Evolutionary conservation across 768 basidiomycete species (phyloP).

Genomic region (Suillus plorans): DNA sequence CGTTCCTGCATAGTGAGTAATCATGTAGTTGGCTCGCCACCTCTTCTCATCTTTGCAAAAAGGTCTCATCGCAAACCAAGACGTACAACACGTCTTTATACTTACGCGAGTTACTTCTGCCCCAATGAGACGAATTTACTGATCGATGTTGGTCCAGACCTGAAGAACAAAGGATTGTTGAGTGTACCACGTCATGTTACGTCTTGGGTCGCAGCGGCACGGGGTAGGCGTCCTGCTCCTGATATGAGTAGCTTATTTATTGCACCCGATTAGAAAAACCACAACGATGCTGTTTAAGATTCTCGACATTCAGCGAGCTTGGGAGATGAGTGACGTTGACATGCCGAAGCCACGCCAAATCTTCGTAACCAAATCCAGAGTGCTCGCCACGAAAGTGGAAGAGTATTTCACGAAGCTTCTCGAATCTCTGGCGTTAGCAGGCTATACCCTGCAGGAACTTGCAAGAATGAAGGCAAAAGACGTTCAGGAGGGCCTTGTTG

Average conservation of each 20-base stretch:
- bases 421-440: constrained; percentile 39
- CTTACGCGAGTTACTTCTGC: constrained; percentile 16
- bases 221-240: constrained; percentile 42
- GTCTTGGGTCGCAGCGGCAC: constrained; percentile 74
- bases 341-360: constrained; percentile 59
- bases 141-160: constrained; percentile 23
- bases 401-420: constrained; percentile 59
- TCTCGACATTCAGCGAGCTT: constrained; percentile 62
- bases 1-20: constrained; percentile 21
- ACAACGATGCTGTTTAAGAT: constrained; percentile 80
- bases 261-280: constrained; percentile 51
- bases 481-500: constrained; percentile 29
- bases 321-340: constrained; percentile 34
- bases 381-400: constrained; percentile 69
- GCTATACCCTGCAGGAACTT: constrained; percentile 40
- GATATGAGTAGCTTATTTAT: background rate
- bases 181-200: constrained; percentile 60
- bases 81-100: constrained; percentile 27
- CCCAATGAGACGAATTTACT: background rate
- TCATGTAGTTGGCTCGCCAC: background rate
- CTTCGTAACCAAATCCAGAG: constrained; percentile 69
- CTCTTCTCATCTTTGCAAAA: background rate
- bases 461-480: constrained; percentile 21
- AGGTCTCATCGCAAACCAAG: constrained; percentile 26
- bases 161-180: constrained; percentile 55